These are phyloP conservation scores for Beverwykella pulmonaria DNA, from an alignment of 495 filamentous ascomycete genomes.

Conservation along the genomic window DNA sequence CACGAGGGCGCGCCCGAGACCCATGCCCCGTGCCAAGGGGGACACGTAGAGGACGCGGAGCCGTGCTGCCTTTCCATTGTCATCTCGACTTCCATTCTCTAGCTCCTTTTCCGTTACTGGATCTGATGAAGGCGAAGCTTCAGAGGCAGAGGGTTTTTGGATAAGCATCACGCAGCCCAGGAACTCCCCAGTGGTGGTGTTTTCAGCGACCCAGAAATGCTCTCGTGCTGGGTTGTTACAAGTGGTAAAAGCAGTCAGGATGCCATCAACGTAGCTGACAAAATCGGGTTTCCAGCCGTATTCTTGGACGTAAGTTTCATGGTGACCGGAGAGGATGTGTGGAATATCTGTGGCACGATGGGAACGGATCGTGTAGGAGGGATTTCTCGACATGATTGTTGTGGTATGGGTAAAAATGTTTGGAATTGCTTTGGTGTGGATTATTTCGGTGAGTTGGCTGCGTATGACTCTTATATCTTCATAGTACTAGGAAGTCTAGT, in stretches of 20 bases:
- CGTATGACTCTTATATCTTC: too few species aligned
- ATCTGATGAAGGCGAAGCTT: too few species aligned
- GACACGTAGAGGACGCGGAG: neutral
- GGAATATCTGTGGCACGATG: neutral
- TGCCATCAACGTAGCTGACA: neutral
- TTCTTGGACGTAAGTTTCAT: neutral
- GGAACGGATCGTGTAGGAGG: neutral
- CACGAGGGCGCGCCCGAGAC: neutral
- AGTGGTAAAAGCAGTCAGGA: neutral
- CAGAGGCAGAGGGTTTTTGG: too few species aligned
- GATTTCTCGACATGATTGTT: neutral
- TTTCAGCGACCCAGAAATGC: neutral
- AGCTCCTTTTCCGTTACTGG: too few species aligned
- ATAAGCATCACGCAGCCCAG: neutral
- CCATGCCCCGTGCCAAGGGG: neutral
- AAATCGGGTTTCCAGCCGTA: neutral
- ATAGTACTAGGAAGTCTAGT: too few species aligned
- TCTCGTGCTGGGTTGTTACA: neutral
- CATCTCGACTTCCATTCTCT: too few species aligned
- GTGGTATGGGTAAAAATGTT: neutral
- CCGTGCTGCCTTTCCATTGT: neutral
- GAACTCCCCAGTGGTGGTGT: neutral
- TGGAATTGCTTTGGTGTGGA: neutral
- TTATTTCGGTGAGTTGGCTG: neutral
- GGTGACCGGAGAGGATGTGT: neutral